A percentile compares a stretch with the other conserved stretches of the same genome.
Conservation (phyloP, 805 yeast genomes). For the Candida ficus region DNA sequence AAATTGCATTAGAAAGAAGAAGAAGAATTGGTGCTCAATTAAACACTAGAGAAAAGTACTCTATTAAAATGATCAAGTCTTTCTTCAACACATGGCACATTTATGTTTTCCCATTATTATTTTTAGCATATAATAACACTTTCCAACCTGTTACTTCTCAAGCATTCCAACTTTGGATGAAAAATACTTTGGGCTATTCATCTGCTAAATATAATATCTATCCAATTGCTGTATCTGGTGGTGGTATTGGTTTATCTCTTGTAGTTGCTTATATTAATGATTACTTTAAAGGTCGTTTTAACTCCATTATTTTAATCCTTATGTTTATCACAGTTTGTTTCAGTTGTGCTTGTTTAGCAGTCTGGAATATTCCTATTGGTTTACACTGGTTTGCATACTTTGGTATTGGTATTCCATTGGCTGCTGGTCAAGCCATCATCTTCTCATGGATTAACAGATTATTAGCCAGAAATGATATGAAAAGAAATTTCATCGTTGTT, state of each 20-base stretch:
- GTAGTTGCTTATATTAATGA: constrained; percentile 34
- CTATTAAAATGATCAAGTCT: constrained; percentile 32
- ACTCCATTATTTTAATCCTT: constrained; percentile 31
- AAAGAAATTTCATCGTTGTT: constrained; percentile 34
- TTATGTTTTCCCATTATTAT: constrained; percentile 36
- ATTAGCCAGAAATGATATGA: constrained; percentile 30
- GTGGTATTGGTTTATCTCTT: constrained; percentile 34
- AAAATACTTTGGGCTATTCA: constrained; percentile 28
- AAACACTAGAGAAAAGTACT: constrained; percentile 36
- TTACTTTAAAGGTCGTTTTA: constrained; percentile 30
- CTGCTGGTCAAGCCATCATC: constrained; percentile 52
- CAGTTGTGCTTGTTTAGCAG: constrained; percentile 38
- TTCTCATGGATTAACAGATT: constrained; percentile 52
- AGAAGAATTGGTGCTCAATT: constrained; percentile 38
- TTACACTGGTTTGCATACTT: constrained; percentile 48
- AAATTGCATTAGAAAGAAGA: constrained; percentile 44
- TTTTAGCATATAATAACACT: constrained; percentile 17
- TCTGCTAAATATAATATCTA: constrained; percentile 34
- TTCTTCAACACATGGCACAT: constrained; percentile 45
- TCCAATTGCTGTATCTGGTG: constrained; percentile 38
- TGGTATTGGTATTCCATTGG: constrained; percentile 40
- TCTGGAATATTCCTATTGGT: constrained; percentile 45
- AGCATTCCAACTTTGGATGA: constrained; percentile 43
- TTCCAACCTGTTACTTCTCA: constrained; percentile 33
- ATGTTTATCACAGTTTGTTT: constrained; percentile 37